Base-by-base conservation (phyloP, 2,329 filamentous ascomycete genomes). In the Sordariomycetes sp. region DNA sequence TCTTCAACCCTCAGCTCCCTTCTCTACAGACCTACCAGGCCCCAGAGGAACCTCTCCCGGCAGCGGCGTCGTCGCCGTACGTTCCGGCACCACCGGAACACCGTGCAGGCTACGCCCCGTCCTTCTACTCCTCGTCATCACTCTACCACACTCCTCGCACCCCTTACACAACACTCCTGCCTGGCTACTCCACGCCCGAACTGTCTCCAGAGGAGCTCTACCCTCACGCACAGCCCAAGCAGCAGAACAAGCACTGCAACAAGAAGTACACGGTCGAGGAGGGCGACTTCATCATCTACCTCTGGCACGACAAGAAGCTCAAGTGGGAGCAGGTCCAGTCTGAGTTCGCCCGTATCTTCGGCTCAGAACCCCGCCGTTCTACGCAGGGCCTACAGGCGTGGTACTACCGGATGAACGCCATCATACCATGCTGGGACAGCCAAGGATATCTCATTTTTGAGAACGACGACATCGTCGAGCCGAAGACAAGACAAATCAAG, bases 251-350 rank as follows among this genome's bases (percentile, higher is more conserved):
- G 17, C 58, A 61, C 39, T 61, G 61, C 41, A 64, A 64, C 44
- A 57, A 62, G 32, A 63, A 64, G 44, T 64, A 64, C 45, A 61
- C 58, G 1, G 55, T 53, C 1, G 60, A 64, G 39, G 57, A 64
- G 39, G 58, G 59, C 12, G 59, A 63, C 42, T 64, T 59, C 35
- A 61, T 62, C 46, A 60, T 63, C 39, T 64, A 63, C 39, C 54
- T 54, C n/a, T 61, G 57, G 48, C 57, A 61, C 37, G 60, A 64
- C 41, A 59, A 57, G 49, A 61, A 60, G 42, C 48, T 61, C 38
- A 61, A 58, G 42, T 64, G 61, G 60, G 50, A 59, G 32, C 50
- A 48, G 12, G 58, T 62, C 38, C 55, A 58, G 46, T 50, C 58
- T 34, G 54, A 58, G 21, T 61, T 61, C 42, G 57, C 55, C 12